Evolutionary conservation across 2,329 filamentous ascomycete species (phyloP).

Genomic region (Colletotrichum paranaense): DNA sequence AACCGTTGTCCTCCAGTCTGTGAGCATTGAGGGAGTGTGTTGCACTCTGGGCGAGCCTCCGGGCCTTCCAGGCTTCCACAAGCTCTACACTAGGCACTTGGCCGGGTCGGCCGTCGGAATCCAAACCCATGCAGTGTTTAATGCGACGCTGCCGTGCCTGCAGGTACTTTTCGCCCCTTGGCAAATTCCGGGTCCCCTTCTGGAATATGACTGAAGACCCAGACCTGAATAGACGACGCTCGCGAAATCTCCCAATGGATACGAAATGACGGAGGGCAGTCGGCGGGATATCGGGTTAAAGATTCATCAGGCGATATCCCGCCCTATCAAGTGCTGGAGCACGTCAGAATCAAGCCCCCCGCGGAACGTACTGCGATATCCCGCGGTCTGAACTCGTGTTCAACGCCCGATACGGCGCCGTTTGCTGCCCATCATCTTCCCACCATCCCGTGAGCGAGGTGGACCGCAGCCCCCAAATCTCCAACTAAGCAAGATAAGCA

Average conservation of each 20-base stretch:
- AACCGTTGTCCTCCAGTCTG: constrained; percentile 31
- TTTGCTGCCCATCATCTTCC: constrained; percentile 24
- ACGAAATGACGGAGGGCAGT: background rate
- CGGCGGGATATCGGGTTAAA: constrained; percentile 16
- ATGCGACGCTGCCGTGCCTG: constrained; percentile 29
- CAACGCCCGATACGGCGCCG: constrained; percentile 16
- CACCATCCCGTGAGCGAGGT: constrained; percentile 18
- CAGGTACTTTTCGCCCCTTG: constrained; percentile 13
- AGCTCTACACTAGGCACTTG: constrained; percentile 1
- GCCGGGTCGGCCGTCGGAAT: constrained; percentile 32
- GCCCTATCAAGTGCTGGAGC: background rate
- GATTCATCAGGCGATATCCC: background rate
- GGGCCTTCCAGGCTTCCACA: background rate
- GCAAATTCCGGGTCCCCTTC: constrained; percentile 24
- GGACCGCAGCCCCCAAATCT: constrained; percentile 25
- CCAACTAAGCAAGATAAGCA: constrained; percentile 18
- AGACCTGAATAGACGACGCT: constrained; percentile 26
- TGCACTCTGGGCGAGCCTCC: constrained; percentile 3
- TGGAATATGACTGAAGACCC: constrained; percentile 22
- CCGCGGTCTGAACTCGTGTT: constrained; percentile 27
- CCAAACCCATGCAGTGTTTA: constrained; percentile 20
- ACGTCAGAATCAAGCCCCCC: constrained; percentile 9
- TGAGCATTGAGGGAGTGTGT: constrained; percentile 12
- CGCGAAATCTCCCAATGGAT: constrained; percentile 8
- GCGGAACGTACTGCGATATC: constrained; percentile 6